Percentiles rank a stretch among this genome's conserved stretches.
Conservation (phyloP, 306 rosid species). For the Morella rubra region DNA sequence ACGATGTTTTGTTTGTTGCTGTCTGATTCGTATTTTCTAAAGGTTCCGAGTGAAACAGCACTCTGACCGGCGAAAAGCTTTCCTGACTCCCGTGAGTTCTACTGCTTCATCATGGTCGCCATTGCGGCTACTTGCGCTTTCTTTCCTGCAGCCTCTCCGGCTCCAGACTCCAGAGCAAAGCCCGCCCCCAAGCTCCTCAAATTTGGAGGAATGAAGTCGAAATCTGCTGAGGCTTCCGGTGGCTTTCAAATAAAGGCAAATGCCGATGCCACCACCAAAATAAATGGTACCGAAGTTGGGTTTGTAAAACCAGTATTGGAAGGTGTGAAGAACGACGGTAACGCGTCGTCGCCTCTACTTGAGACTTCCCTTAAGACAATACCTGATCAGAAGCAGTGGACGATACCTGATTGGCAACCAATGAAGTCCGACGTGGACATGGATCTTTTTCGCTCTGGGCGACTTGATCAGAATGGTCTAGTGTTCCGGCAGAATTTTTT, state of each 20-base stretch:
- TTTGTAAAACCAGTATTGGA: slow-evolving; percentile 43
- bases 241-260: slow-evolving; percentile 78
- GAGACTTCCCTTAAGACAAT: slow-evolving; percentile 87
- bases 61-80: slow-evolving; percentile 20
- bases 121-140: slow-evolving; percentile 74
- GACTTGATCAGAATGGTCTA: slow-evolving; percentile 90
- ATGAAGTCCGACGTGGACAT: slow-evolving; percentile 85
- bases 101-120: slow-evolving; percentile 76
- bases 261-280: slow-evolving; percentile 89
- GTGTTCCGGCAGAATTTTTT: slow-evolving; percentile 89
- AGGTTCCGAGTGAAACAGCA: background rate
- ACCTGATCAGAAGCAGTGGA: slow-evolving; percentile 99
- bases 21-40: background rate
- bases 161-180: slow-evolving; percentile 49
- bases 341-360: slow-evolving; percentile 57
- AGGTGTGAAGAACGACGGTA: slow-evolving; percentile 56
- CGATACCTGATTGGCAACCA: slow-evolving; percentile 99
- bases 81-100: slow-evolving; percentile 24
- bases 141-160: slow-evolving; percentile 64
- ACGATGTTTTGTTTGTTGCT: background rate
- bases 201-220: slow-evolving; percentile 58
- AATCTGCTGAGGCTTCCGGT: slow-evolving; percentile 46
- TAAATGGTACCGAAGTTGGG: slow-evolving; percentile 69
- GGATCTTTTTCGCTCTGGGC: slow-evolving; percentile 87
- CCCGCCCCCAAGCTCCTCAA: slow-evolving; percentile 41